Evolutionary conservation across 2,329 filamentous ascomycete species (phyloP).

Genomic region (Xylaria sp.): DNA sequence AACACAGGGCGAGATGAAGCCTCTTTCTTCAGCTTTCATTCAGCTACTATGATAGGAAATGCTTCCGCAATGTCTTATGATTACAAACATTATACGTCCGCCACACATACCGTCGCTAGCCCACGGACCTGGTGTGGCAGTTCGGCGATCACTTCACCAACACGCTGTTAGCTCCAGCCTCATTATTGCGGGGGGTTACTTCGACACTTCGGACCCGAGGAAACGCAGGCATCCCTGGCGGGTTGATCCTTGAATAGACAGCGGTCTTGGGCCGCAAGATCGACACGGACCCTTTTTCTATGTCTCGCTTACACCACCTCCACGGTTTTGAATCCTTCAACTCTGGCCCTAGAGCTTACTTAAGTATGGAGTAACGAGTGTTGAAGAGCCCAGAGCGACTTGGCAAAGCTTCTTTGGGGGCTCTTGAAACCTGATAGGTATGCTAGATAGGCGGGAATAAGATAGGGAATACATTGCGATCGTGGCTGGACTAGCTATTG

Average conservation of each 20-base stretch:
- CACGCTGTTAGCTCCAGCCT: slow-evolving; percentile 12
- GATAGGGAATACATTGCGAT: slow-evolving; percentile 15
- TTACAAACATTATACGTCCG: background rate
- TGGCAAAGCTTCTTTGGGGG: background rate
- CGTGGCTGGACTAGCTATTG: background rate
- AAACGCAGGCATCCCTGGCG: slow-evolving; percentile 8
- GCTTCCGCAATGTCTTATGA: background rate
- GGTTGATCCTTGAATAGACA: slow-evolving; percentile 4
- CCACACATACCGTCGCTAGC: background rate
- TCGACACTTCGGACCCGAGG: slow-evolving; percentile 22
- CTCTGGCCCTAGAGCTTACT: background rate
- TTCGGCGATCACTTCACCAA: slow-evolving; percentile 14
- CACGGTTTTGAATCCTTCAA: background rate
- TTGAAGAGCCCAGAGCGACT: slow-evolving; percentile 2
- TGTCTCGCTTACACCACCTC: background rate
- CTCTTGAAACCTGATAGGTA: slow-evolving; percentile 1
- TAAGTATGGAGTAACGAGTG: slow-evolving; percentile 14
- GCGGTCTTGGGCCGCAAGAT: slow-evolving; percentile 21
- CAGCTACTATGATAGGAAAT: background rate
- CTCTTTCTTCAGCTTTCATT: slow-evolving; percentile 2
- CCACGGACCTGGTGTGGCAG: background rate
- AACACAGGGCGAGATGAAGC: background rate
- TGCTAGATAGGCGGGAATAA: background rate
- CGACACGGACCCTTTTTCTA: slow-evolving; percentile 22
- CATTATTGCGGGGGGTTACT: background rate